Percentiles rank a stretch among this genome's conserved stretches.
Conservation (phyloP, 768 basidiomycete species). For the Tylopilus intermedius region DNA sequence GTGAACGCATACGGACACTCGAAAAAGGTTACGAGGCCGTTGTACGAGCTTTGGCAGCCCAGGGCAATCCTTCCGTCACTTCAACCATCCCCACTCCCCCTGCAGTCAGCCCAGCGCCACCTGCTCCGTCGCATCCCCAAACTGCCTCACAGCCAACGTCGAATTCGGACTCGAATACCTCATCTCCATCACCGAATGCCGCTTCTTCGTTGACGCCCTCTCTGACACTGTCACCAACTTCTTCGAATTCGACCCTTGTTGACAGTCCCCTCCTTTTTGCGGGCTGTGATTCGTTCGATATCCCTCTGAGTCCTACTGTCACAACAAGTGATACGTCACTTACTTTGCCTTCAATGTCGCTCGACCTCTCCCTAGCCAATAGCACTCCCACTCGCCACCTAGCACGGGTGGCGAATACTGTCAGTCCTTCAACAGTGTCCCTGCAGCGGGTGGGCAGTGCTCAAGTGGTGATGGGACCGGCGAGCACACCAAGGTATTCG, state of each 20-base stretch:
- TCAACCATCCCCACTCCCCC: conserved; percentile 14
- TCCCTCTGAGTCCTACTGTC: conserved; percentile 36
- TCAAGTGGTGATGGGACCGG: conserved; percentile 27
- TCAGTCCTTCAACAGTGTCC: conserved; percentile 56
- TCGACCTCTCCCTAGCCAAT: conserved; percentile 32
- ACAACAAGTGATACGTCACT: conserved; percentile 31
- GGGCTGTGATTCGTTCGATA: conserved; percentile 25
- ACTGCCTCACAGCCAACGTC: conserved; percentile 20
- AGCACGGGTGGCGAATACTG: conserved; percentile 94
- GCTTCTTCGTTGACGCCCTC: conserved; percentile 31
- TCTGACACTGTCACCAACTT: conserved; percentile 38
- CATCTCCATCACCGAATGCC: conserved; percentile 22
- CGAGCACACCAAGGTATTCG: conserved; percentile 16
- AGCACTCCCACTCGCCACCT: conserved; percentile 86
- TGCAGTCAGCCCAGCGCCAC: conserved; percentile 7
- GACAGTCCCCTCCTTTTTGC: conserved; percentile 29
- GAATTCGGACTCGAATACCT: conserved; percentile 17
- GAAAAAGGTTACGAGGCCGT: conserved; percentile 81
- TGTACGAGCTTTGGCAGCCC: conserved; percentile 65
- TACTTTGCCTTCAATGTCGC: conserved; percentile 20
- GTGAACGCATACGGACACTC: conserved; percentile 70
- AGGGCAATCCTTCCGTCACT: conserved; percentile 36
- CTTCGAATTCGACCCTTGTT: conserved; percentile 38
- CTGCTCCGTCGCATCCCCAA: conserved; percentile 18
- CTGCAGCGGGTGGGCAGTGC: conserved; percentile 85